These are phyloP conservation scores for Debaryomyces udenii DNA, from an alignment of 1,139 yeast genomes.

Conservation along the genomic window DNA sequence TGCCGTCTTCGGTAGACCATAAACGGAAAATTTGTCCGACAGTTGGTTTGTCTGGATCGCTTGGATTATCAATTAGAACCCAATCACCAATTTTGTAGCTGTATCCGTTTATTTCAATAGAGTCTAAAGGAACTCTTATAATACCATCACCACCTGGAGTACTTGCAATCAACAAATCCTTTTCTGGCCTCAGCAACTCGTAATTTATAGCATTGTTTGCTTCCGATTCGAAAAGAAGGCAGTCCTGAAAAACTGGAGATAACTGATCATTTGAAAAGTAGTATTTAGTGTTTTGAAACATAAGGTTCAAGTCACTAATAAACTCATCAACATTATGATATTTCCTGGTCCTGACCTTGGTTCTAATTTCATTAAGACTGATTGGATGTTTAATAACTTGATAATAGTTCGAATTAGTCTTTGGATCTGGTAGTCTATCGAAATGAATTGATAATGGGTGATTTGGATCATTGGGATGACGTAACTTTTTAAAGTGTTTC, in stretches of 20 bases:
- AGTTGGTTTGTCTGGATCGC: slow-evolving; percentile 86
- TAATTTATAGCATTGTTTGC: slow-evolving; percentile 63
- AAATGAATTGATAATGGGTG: slow-evolving; percentile 60
- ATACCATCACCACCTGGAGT: slow-evolving; percentile 57
- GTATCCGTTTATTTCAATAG: slow-evolving; percentile 70
- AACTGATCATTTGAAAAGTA: slow-evolving; percentile 61
- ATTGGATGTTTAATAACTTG: slow-evolving; percentile 68
- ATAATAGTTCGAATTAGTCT: slow-evolving; percentile 69
- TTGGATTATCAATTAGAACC: slow-evolving; percentile 85
- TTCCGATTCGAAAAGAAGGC: slow-evolving; percentile 60
- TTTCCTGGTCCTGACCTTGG: slow-evolving; percentile 83
- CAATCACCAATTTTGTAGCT: slow-evolving; percentile 90
- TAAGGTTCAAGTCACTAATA: slow-evolving; percentile 71
- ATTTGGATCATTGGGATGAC: slow-evolving; percentile 52
- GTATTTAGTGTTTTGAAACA: slow-evolving; percentile 74
- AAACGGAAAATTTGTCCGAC: slow-evolving; percentile 91
- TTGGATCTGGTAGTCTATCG: slow-evolving; percentile 80
- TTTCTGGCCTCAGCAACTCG: slow-evolving; percentile 81
- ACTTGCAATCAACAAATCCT: slow-evolving; percentile 71
- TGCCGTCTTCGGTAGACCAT: slow-evolving; percentile 86
- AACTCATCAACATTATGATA: slow-evolving; percentile 77
- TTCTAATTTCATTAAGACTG: slow-evolving; percentile 77
- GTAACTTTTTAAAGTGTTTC: slow-evolving; percentile 76
- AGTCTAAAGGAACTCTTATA: slow-evolving; percentile 76
- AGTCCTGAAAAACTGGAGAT: slow-evolving; percentile 60